Evolutionary conservation across 257 asterid species (phyloP).

Genomic region (Lycium barbarum): DNA sequence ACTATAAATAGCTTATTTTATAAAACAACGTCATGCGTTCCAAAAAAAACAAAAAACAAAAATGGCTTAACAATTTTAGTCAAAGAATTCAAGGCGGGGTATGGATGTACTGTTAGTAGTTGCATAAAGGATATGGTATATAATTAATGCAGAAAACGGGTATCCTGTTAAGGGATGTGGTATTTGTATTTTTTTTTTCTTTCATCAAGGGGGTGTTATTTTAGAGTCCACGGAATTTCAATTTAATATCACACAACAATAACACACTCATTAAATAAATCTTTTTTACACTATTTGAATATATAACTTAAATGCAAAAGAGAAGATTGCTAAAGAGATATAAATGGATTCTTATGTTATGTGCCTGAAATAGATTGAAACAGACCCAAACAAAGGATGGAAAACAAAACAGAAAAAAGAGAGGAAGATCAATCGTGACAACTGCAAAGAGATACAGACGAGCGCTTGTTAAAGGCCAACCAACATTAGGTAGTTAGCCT

Average conservation of each 20-base stretch:
- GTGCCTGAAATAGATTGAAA: too few relatives aligned
- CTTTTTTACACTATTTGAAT: background rate
- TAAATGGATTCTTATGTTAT: too few relatives aligned
- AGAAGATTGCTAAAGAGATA: too few relatives aligned
- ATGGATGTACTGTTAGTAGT: conserved; percentile 19
- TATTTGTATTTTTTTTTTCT: background rate
- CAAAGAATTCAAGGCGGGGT: background rate
- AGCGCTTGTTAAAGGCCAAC: background rate
- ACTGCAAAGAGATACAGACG: background rate
- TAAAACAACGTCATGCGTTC: background rate
- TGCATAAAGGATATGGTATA: background rate
- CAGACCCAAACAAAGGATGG: too few relatives aligned
- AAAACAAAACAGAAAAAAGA: too few relatives aligned
- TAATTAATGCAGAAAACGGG: background rate
- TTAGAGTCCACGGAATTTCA: background rate
- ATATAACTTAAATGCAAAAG: background rate
- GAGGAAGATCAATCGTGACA: too few relatives aligned
- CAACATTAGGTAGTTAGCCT: background rate
- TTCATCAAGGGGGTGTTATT: background rate
- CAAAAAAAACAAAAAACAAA: background rate
- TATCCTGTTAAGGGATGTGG: background rate
- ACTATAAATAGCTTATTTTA: background rate
- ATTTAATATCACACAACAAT: background rate
- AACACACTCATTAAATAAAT: too few relatives aligned
- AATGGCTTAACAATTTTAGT: background rate